Base-by-base conservation (phyloP, 768 basidiomycete genomes). In the Cyathus striatus region DNA sequence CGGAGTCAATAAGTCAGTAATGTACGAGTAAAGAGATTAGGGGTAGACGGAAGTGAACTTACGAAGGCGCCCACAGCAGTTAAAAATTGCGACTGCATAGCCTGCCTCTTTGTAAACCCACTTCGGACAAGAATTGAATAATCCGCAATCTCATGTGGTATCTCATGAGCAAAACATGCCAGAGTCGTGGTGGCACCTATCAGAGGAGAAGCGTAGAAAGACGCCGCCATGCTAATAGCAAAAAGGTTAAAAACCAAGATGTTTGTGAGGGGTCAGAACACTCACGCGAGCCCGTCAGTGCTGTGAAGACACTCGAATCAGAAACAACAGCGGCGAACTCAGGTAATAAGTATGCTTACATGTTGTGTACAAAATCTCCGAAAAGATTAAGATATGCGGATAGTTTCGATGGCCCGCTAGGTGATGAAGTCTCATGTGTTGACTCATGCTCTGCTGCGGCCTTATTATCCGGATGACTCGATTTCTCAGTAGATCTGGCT, bases 91-190 rank as follows among this genome's bases (percentile, higher is more conserved):
- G 86, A 89, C 54, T 86, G 84, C 91, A 95, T 93, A 2, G 92
- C 92, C 59, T 94, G 90, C 51, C 67, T 72, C 64, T 95, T 95
- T 21, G 84, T 88, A 59, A 94, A 93, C 3, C 92, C 91, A 52
- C 87, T 90, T 32, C 87, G 82, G 38, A 93, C 79, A 25, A 93
- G 70, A 51, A 94, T 93, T n/a, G 89, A 91, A 57, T 93, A 94
- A 60, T 94, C 92, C n/a, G 91, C 92, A 48, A 95, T 94, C 72
- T 95, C 90, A 56, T 95, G 91, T 14, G 92, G 92, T 41, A 95
- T 94, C 64, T 95, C 91, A 60, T 95, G 90, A 2, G 89, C 90
- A 56, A 94, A 95, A 58, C 91, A 94, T 20, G 92, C 92, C 36
- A 95, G 74, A n/a, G 91, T 92, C 2, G 91, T 94, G 33, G 91